Conservation (phyloP, 2,329 filamentous ascomycete genomes). For the Mariannaea elegans region DNA sequence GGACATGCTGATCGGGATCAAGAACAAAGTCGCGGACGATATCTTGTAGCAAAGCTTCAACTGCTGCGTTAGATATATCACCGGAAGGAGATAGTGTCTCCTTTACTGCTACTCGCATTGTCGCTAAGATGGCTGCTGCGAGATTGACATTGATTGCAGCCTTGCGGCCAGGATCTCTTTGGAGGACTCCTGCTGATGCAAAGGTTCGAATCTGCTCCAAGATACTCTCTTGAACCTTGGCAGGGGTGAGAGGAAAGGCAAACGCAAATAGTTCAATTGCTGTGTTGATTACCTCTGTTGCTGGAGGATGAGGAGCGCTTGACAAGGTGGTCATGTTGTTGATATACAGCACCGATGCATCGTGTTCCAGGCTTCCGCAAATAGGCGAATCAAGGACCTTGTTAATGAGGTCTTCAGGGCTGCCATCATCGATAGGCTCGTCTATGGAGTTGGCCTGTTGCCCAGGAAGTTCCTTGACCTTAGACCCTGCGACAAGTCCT, state of each 20-base stretch:
- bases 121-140: slow-evolving; percentile 80
- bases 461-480: slow-evolving; percentile 74
- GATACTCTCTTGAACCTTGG: slow-evolving; percentile 95
- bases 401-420: slow-evolving; percentile 73
- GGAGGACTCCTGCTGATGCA: slow-evolving; percentile 79
- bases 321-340: slow-evolving; percentile 54
- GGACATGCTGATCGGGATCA: slow-evolving; percentile 85
- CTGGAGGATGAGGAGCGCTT: slow-evolving; percentile 75
- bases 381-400: slow-evolving; percentile 73
- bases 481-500: slow-evolving; percentile 81
- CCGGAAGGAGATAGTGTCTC: slow-evolving; percentile 79
- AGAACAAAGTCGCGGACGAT: slow-evolving; percentile 76
- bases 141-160: slow-evolving; percentile 93
- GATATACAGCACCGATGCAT: slow-evolving; percentile 83
- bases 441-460: slow-evolving; percentile 65
- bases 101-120: slow-evolving; percentile 84
- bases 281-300: slow-evolving; percentile 93
- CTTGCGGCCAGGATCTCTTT: slow-evolving; percentile 87
- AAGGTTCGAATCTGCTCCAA: slow-evolving; percentile 93
- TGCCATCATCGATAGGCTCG: slow-evolving; percentile 59
- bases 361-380: slow-evolving; percentile 86
- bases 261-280: slow-evolving; percentile 94
- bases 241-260: slow-evolving; percentile 85
- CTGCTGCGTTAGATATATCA: slow-evolving; percentile 76
- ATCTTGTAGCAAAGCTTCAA: slow-evolving; percentile 87